phyloP scores from a whole-genome alignment of 2,329 filamentous ascomycete species.

The Calycina herbarum region DNA sequence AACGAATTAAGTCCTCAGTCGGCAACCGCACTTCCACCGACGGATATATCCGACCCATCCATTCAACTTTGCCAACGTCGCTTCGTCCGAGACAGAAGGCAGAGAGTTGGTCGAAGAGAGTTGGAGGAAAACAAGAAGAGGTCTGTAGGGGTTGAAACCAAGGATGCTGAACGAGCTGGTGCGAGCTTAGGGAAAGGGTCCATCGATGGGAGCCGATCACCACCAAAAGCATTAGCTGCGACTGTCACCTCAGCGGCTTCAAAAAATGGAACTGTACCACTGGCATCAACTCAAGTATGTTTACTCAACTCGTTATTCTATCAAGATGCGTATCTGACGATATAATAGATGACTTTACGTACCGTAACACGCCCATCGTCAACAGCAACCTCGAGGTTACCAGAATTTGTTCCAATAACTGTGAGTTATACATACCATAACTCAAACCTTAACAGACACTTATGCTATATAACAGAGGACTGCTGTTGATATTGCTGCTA shows the following conservation, averaged over 20 bases:
- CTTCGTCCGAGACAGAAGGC: neutral
- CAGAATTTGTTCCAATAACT: neutral
- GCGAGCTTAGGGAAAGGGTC: too few relatives aligned
- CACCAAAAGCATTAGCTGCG: too few relatives aligned
- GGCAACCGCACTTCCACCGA: neutral
- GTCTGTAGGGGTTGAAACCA: neutral
- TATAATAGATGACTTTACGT: neutral
- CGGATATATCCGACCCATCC: slow-evolving; percentile 1
- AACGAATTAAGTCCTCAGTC: neutral
- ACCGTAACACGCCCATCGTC: neutral
- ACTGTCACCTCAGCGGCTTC: too few relatives aligned
- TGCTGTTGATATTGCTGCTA: too few relatives aligned
- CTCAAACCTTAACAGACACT: neutral
- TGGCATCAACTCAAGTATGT: neutral
- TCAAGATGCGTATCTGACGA: neutral
- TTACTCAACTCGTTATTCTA: neutral
- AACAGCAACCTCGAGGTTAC: neutral
- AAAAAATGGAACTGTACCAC: neutral
- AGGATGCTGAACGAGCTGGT: too few relatives aligned
- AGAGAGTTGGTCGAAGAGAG: too few relatives aligned
- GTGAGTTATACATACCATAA: neutral
- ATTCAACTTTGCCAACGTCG: neutral
- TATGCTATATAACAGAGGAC: neutral
- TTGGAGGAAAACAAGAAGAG: neutral
- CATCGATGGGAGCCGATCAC: too few relatives aligned